Percentiles rank a stretch among this genome's conserved stretches.
Conservation (phyloP, 257 asterid species). For the Solanum clarkiae region DNA sequence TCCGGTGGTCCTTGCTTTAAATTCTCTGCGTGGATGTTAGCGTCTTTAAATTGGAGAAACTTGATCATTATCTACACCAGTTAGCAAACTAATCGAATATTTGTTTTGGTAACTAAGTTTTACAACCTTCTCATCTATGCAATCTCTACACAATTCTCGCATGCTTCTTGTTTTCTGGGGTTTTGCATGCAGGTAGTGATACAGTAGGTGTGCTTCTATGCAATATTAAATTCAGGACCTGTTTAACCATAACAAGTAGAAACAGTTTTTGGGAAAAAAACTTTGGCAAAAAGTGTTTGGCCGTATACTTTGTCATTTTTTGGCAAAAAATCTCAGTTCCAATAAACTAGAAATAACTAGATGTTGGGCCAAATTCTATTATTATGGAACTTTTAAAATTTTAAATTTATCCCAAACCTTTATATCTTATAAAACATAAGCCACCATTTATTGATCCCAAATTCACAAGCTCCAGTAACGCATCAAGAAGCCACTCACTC, state of each 20-base stretch:
- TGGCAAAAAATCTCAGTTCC: neutral
- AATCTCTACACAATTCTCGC: neutral
- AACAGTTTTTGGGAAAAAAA: neutral
- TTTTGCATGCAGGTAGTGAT: neutral
- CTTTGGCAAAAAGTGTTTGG: neutral
- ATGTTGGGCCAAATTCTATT: neutral
- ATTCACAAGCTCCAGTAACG: neutral
- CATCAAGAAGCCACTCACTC: neutral
- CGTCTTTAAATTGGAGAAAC: neutral
- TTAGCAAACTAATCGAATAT: neutral
- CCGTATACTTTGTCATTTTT: neutral
- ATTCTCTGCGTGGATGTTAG: neutral
- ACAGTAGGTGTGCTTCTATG: neutral
- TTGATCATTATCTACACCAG: neutral
- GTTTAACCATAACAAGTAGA: neutral
- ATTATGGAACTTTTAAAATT: neutral
- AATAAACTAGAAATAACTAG: neutral
- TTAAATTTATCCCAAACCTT: neutral
- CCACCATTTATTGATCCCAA: neutral
- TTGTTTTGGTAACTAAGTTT: neutral
- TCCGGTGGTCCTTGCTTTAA: neutral
- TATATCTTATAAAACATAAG: too few relatives aligned
- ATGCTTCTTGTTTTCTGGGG: neutral
- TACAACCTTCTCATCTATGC: neutral
- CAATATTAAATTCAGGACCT: neutral